Base-by-base conservation (phyloP, 2,329 filamentous ascomycete genomes). In the Hypoxylon sp. region DNA sequence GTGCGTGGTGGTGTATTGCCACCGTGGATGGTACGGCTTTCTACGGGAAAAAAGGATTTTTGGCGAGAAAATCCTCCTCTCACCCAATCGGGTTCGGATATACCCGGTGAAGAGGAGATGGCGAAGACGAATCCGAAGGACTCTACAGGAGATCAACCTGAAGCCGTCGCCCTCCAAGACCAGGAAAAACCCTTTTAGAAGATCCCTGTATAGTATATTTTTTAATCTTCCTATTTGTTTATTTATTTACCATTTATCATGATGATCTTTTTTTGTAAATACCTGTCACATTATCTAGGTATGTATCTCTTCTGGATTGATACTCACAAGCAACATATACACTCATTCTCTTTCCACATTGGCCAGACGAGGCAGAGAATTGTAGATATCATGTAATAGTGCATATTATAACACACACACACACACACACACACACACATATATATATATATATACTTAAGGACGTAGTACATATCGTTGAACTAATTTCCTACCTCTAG, bases 1-100 rank as follows among this genome's bases (percentile, higher is more conserved):
- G 86, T 94, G 31, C 87, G 90, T 0, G 92, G 93, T 14, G 93
- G 93, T 0, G 81, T 96, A 54, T 80, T 94, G 26, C 93, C 93
- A 0, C 88, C 88, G 0, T 97, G 93, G 93, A 76, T 94, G 57
- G 82, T 84, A 63, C 86, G 93, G 31, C 81, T 91, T 3, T 77
- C 80, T 0, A 81, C 81, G 39, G 93, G 93, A 29, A 92, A 93
- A 83, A 91, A 86, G 81, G 87, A 91, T 73, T 94, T 94, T 77
- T 94, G 92, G 92, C 84, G 84, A 39, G 78, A 80, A 6, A 78
- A 83, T 24, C 73, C 79, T 26, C 69, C 68, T 31, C 57, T 72
- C 8, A 67, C 59, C 19, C 73, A 74, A 59, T 71, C 75, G 17
- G 60, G 59, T 11, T 72, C 71, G 5, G 71, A 73, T 19, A 50